Percentiles rank a stretch among this genome's conserved stretches.
phyloP scores from a whole-genome alignment of 495 filamentous ascomycete species.

The Penicillium silybi region DNA sequence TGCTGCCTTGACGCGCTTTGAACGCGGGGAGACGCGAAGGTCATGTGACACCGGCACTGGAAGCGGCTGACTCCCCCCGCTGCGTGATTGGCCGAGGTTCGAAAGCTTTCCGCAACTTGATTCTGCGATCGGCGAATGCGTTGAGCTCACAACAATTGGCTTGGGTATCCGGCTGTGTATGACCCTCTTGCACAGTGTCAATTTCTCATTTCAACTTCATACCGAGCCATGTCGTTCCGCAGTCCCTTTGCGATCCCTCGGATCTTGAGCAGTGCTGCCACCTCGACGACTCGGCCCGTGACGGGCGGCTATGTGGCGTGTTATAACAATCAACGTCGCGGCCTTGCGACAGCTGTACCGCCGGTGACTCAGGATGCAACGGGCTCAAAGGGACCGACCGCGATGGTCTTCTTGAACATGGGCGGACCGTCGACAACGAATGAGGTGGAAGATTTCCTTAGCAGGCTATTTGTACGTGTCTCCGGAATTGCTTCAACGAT shows the following conservation, averaged over 20 bases:
- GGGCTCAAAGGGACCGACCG: slow-evolving; percentile 68
- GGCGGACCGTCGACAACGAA: slow-evolving; percentile 85
- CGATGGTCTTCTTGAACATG: slow-evolving; percentile 99
- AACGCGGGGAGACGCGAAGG: slow-evolving; percentile 35
- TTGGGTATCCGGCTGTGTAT: not conserved
- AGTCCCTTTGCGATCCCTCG: slow-evolving; percentile 28
- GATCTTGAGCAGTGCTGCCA: slow-evolving; percentile 22
- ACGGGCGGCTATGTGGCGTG: slow-evolving; percentile 22
- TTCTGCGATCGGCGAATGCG: not conserved
- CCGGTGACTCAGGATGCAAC: slow-evolving; percentile 70
- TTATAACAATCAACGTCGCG: slow-evolving; percentile 23
- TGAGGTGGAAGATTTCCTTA: slow-evolving; percentile 91
- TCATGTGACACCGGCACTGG: slow-evolving; percentile 32
- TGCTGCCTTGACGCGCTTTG: slow-evolving; percentile 28
- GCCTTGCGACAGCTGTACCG: slow-evolving; percentile 64
- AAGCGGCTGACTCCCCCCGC: slow-evolving; percentile 25
- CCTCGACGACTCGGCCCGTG: slow-evolving; percentile 17
- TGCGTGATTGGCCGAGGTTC: slow-evolving; percentile 23
- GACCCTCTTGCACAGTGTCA: not conserved
- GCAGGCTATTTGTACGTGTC: slow-evolving; percentile 76
- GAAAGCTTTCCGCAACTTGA: slow-evolving; percentile 1
- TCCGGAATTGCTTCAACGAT: not conserved
- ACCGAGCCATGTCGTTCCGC: slow-evolving; percentile 35
- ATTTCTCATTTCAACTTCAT: not conserved
- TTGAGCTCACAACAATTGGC: not conserved